Conservation (phyloP, 306 rosid species). For the Senna tora region DNA sequence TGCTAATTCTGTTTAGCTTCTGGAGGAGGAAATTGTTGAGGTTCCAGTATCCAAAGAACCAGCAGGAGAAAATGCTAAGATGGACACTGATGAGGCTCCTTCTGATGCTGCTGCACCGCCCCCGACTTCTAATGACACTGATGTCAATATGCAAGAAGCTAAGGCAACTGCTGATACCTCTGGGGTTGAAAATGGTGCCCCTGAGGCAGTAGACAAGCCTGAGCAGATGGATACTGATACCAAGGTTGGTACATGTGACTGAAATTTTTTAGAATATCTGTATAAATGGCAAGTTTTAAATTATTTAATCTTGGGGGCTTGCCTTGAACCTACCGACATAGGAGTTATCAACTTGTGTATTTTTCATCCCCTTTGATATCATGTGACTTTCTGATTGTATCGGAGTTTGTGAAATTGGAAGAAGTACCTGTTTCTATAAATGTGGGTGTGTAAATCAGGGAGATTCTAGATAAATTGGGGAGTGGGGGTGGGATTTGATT, state of each 20-base stretch:
- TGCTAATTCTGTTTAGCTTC: constrained; percentile 50
- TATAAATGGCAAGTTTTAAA: background rate
- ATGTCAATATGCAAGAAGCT: constrained; percentile 83
- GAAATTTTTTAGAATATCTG: background rate
- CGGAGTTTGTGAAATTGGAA: background rate
- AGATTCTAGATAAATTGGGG: background rate
- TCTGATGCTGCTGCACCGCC: constrained; percentile 52
- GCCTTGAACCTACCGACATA: background rate
- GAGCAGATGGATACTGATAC: constrained; percentile 81
- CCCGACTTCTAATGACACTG: constrained; percentile 53
- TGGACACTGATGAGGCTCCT: constrained; percentile 81
- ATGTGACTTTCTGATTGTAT: background rate
- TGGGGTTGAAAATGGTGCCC: constrained; percentile 61
- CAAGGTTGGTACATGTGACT: constrained; percentile 54
- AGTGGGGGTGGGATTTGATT: background rate
- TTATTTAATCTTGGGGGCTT: background rate
- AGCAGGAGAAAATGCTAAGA: constrained; percentile 57
- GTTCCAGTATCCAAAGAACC: constrained; percentile 69
- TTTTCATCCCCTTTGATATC: constrained; percentile 17
- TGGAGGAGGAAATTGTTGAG: constrained; percentile 91
- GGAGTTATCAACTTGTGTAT: background rate
- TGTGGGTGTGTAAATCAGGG: background rate
- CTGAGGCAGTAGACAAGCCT: constrained; percentile 78
- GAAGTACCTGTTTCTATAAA: background rate
- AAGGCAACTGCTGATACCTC: constrained; percentile 59